Evolutionary conservation across 2,329 filamentous ascomycete species (phyloP).

Genomic region (Clonostachys rhizophaga): DNA sequence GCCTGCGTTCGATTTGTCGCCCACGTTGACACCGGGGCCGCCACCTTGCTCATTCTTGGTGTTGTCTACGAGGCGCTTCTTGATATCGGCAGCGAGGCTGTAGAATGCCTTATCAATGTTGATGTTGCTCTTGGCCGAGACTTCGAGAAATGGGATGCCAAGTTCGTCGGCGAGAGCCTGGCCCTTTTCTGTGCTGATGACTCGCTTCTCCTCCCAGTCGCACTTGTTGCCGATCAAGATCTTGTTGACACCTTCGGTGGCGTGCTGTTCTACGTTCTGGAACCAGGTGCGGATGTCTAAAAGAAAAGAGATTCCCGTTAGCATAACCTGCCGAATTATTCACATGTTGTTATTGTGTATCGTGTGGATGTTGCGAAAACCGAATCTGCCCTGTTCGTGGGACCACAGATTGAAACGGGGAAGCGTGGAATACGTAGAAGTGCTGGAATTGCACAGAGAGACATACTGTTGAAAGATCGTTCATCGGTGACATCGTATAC

Average conservation of each 20-base stretch:
- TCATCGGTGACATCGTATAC: conserved; percentile 99
- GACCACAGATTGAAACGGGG: not conserved
- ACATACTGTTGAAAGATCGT: conserved; percentile 88
- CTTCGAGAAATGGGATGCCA: conserved; percentile 96
- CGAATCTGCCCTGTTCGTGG: too few species aligned
- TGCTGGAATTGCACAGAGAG: not conserved
- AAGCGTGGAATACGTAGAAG: conserved; percentile 1
- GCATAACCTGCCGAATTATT: not conserved
- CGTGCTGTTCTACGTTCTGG: conserved; percentile 97
- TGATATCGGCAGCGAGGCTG: conserved; percentile 91
- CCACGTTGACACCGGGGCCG: conserved; percentile 62
- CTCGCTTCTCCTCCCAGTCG: conserved; percentile 99
- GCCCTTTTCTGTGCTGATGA: conserved; percentile 87
- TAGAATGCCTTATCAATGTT: conserved; percentile 99
- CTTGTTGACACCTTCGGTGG: conserved; percentile 98
- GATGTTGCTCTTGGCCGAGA: conserved; percentile 98
- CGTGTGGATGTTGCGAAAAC: too few species aligned
- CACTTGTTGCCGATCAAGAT: conserved; percentile 99
- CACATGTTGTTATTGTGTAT: too few species aligned
- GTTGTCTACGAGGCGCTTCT: conserved; percentile 95
- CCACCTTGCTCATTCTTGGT: conserved; percentile 67
- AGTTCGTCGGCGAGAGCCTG: conserved; percentile 93
- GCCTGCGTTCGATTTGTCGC: conserved; percentile 51
- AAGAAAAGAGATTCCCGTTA: conserved; percentile 7
- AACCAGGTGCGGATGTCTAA: conserved; percentile 99